Base-by-base conservation (phyloP, 768 basidiomycete species). In the Pisolithus orientalis region DNA sequence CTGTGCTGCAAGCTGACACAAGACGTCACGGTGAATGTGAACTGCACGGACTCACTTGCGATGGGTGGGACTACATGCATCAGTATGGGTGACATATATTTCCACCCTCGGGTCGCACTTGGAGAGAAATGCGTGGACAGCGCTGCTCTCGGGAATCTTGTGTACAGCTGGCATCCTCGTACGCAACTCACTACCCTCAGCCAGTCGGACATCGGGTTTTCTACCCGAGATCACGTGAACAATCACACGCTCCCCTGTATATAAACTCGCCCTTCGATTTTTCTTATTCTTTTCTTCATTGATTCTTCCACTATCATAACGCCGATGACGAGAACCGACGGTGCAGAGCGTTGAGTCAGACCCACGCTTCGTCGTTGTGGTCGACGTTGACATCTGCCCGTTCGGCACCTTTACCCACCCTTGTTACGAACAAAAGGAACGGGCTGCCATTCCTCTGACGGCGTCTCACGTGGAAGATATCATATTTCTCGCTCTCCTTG, bases 391-490 rank as follows among this genome's bases (percentile, higher is more conserved):
- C 77, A 77, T 79, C 74, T n/a, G 80, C 73, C 78, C 78, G 79
- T 81, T 79, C 74, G 80, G 80, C 79, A 76, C 76, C 75, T 67
- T 69, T 70, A 51, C 44, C 46, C 44, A 44, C 62, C 71, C 79
- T 81, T 81, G 79, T 81, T 81, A 77, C 70, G 58, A 59, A 39
- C 45, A 56, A 78, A 76, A 80, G 80, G 80, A 76, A 80, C 79
- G 80, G 76, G 79, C 78, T 70, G 52, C 54, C 52, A 60, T 54
- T 47, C 54, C 75, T 80, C 79, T 76, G 79, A 81, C 59, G 79
- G 76, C 75, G 76, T 76, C 37, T 6, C 10, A 40, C 53, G 62
- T 27, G 59, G 53, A 31, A 40, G 9, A 29, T 37, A 24, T 7
- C 10, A 6, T 21, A 2, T 21, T 21, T 21, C 2, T 21, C 2